Conservation (phyloP, 345 rosid genomes). For the Gossypioides kirkii region DNA sequence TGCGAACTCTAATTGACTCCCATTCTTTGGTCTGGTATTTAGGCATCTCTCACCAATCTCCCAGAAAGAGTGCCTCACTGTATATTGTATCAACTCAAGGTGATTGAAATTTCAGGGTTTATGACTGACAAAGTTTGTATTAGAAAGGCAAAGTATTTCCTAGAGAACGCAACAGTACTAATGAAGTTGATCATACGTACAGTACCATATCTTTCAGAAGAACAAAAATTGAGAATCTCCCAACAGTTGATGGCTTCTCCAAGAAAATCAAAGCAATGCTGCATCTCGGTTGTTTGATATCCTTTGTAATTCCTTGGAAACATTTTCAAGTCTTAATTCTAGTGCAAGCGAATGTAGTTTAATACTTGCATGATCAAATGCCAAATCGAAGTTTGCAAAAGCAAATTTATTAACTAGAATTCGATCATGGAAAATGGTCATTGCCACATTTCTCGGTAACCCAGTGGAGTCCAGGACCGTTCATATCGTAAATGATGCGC, state of each 20-base stretch:
- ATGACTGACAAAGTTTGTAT: not conserved
- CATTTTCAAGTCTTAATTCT: not conserved
- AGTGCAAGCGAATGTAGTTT: no score
- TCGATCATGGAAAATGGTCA: not conserved
- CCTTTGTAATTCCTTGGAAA: not conserved
- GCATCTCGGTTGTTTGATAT: not conserved
- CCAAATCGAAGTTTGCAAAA: no score
- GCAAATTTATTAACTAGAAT: not conserved
- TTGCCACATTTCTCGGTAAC: not conserved
- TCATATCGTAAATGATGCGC: slow-evolving; percentile 8
- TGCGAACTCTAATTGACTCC: not conserved
- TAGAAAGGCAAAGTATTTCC: not conserved
- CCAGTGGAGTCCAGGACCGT: not conserved
- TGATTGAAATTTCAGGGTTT: not conserved
- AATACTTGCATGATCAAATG: no score
- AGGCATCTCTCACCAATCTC: not conserved
- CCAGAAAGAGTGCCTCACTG: not conserved
- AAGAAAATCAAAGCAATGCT: not conserved
- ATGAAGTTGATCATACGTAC: not conserved
- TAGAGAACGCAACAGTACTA: not conserved
- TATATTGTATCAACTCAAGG: not conserved
- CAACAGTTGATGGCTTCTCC: not conserved
- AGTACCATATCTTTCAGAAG: not conserved
- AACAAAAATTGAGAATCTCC: not conserved
- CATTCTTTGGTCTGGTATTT: not conserved